Evolutionary conservation across 2,329 filamentous ascomycete genomes (phyloP).

Genomic region (Ceratocystis alfenasii): DNA sequence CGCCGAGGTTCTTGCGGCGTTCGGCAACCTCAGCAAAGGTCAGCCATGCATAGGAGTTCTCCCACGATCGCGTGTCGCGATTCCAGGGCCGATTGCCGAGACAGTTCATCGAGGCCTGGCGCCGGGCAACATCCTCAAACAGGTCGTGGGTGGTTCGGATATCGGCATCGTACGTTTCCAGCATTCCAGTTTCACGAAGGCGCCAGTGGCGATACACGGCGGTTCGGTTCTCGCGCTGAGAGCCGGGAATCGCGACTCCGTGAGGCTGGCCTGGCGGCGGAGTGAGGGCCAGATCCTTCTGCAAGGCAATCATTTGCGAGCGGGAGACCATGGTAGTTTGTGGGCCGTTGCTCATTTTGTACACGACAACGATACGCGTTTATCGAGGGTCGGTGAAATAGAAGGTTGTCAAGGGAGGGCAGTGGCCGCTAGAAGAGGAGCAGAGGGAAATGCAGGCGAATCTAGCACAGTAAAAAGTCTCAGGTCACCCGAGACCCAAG

Average conservation of each 20-base stretch:
- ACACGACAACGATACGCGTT: not conserved
- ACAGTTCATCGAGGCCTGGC: constrained; percentile 55
- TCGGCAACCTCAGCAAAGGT: constrained; percentile 68
- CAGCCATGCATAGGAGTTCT: constrained; percentile 68
- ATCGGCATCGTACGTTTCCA: constrained; percentile 60
- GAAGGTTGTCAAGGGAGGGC: not conserved
- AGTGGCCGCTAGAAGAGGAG: not conserved
- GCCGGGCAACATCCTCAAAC: constrained; percentile 57
- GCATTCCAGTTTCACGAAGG: constrained; percentile 56
- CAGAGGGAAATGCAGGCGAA: not conserved
- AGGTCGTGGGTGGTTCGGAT: constrained; percentile 65
- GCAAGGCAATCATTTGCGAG: constrained; percentile 14
- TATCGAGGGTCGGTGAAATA: not conserved
- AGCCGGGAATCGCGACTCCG: constrained; percentile 63
- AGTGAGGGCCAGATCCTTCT: constrained; percentile 40
- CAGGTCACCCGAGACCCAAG: not conserved
- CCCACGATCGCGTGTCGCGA: constrained; percentile 56
- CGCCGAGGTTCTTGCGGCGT: constrained; percentile 73
- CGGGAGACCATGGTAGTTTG: constrained; percentile 7
- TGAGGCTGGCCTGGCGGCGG: constrained; percentile 68
- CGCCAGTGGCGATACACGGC: constrained; percentile 75
- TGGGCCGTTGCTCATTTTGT: not conserved
- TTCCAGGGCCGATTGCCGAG: constrained; percentile 76
- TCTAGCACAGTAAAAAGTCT: not conserved
- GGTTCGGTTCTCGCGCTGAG: constrained; percentile 58